Evolutionary conservation across 2,329 filamentous ascomycete species (phyloP), one percentile per base, ranked within the genome.

Genomic region (Colletotrichum destructivum): DNA sequence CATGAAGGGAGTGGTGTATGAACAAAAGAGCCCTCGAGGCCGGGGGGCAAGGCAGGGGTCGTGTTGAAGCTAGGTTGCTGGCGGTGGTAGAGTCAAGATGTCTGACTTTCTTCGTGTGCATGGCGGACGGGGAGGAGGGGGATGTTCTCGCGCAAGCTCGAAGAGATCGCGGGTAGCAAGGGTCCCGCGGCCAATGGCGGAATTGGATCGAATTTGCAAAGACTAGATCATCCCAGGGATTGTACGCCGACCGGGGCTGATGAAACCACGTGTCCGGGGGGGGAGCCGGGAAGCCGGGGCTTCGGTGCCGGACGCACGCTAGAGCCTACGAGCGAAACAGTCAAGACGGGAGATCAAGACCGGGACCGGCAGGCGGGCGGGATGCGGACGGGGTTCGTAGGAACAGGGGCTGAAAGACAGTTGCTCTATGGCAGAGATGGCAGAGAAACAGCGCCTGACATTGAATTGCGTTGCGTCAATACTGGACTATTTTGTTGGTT

Each of bases 151-250:
- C 35, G 12, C n/a, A 16, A 12, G 3, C 9, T 55, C 31, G 31
- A 38, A 52, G 61, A 69, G 52, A 61, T 52, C 66, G 31, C 44
- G 38, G 31, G 3, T 38, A 47, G 13, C 18, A 56, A 56, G 40
- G 42, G 49, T 18, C 12, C 23, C 16, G 8, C 18, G 18, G 18
- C 46, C 42, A 40, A 44, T 57, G 15, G 18, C n/a, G 35, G 23
- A n/a, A 55, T 61, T 26, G 56, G 56, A 52, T 54, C 59, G 35
- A 59, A 31, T 9, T 13, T 16, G 21, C 21, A 62, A 16, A 23
- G 55, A 62, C 47, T 23, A 15, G 69, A 68, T 71, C 57, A 31
- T 35, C 51, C 2, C 68, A 71, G 63, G 67, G 69, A 63, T 69
- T 69, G 63, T 38, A 69, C 52, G 11, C 40, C 31, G 40, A 49